These are phyloP conservation scores for Pleurotus eryngii DNA, from an alignment of 768 basidiomycete species.

Conservation along the genomic window DNA sequence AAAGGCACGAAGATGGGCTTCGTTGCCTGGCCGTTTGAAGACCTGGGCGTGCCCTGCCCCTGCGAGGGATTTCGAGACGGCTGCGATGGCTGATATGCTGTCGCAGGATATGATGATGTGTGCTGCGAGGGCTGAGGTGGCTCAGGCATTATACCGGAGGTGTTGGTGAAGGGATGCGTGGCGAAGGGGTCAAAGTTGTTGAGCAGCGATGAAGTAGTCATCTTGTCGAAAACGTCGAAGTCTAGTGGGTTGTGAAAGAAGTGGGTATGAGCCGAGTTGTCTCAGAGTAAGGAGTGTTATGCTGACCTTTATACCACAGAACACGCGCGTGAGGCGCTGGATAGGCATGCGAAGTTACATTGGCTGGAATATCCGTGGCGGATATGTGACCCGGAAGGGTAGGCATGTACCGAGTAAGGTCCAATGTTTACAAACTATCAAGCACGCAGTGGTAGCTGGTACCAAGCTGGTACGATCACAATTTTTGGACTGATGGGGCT, in stretches of 20 bases:
- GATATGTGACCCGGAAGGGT: background rate
- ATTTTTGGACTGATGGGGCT: conserved; percentile 2
- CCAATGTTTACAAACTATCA: background rate
- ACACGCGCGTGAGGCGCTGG: background rate
- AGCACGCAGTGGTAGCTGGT: background rate
- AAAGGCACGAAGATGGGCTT: conserved; percentile 8
- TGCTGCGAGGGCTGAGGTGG: conserved; percentile 4
- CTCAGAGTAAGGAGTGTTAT: background rate
- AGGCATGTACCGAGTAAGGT: background rate
- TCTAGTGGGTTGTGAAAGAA: background rate
- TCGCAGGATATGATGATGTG: conserved; percentile 3
- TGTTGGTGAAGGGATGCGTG: conserved; percentile 28
- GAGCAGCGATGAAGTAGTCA: conserved; percentile 16
- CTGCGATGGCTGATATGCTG: background rate
- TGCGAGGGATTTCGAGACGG: background rate
- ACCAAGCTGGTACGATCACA: conserved; percentile 3
- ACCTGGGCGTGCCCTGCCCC: background rate
- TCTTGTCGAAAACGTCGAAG: background rate
- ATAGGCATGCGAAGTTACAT: background rate
- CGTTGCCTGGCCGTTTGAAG: background rate
- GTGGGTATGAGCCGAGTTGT: background rate
- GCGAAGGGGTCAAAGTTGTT: conserved; percentile 28
- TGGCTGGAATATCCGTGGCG: conserved; percentile 2
- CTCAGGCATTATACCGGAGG: conserved; percentile 13
- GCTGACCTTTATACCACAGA: too few species aligned